Evolutionary conservation across 495 filamentous ascomycete genomes (phyloP), one percentile per base, ranked within the genome.

Genomic region (Penicillium pulvis): DNA sequence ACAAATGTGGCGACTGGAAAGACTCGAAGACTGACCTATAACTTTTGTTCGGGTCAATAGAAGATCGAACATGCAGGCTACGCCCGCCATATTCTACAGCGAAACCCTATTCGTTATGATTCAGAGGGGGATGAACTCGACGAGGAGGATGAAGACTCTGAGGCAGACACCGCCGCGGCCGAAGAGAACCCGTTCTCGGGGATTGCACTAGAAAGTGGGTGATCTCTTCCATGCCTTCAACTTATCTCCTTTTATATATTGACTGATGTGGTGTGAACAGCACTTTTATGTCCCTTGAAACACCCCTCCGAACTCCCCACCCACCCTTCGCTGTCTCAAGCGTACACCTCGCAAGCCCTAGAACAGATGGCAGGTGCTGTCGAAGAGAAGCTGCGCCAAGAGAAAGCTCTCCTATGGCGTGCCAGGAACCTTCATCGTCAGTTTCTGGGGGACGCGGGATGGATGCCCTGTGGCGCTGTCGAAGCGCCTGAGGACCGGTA

Each of bases 131-230:
- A 92, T 60, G 89, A 94, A 62, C 76, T 95, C 24, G 87, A 83
- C 23, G 77, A 79, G 11, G 81, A 91, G 45, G 88, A 91, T 51
- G 86, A 90, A 65, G 90, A 93, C 64, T 89, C 90, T 57, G 86
- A 90, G 67, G 88, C 85, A 14, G 80, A 90, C 58, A 81, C 84
- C 16, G 80, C 85, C 19, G 87, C 83, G 6, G 85, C 87, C 46
- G 91, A 93, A 63, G 86, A 89, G 48, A 89, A 96, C 64, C 91
- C 92, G 16, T 96, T 95, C 62, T 82, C 87, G 24, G 88, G 88
- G 17, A 84, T 97, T 44, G 85, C 83, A 44, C 79, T 96, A 51
- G 93, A 97, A 79, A 81, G 93, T 97, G 72, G 33, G 88, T 80
- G 12, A 44, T 61, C 36, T 36, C 50, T 31, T 60, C n/a, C 11